A percentile compares a stretch with the other conserved stretches of the same genome.
Evolutionary conservation across 1,139 yeast species (phyloP).

Genomic region (Komagataea norvegica): DNA sequence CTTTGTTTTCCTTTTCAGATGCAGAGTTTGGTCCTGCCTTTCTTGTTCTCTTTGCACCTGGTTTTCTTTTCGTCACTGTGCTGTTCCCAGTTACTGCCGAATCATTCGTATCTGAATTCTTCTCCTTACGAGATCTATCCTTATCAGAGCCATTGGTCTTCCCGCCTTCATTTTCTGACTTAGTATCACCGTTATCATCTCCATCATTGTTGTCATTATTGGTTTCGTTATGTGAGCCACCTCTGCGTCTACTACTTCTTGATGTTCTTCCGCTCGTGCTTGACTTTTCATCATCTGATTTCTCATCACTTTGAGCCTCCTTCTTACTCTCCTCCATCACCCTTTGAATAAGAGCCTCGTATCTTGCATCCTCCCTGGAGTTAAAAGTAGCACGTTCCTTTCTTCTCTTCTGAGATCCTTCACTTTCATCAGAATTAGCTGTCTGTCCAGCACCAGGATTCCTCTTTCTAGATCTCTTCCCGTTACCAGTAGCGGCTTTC

Average conservation of each 20-base stretch:
- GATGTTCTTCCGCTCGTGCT: constrained; percentile 21
- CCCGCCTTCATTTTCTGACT: constrained; percentile 3
- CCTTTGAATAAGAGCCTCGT: constrained; percentile 34
- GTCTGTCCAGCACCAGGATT: constrained; percentile 14
- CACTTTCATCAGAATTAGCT: constrained; percentile 14
- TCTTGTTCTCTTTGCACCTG: constrained; percentile 12
- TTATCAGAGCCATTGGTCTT: constrained; percentile 1
- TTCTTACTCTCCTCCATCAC: constrained; percentile 34
- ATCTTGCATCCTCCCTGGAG: constrained; percentile 36
- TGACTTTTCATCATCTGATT: constrained; percentile 28
- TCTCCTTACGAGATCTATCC: constrained; percentile 6
- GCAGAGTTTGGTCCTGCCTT: constrained; percentile 9
- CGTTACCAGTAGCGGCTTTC: constrained; percentile 23
- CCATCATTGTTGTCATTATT: constrained; percentile 13
- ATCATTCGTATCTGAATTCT: constrained; percentile 19
- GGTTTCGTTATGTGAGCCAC: constrained; percentile 16
- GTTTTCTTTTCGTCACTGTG: constrained; percentile 13
- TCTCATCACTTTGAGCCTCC: constrained; percentile 24
- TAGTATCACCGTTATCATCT: constrained; percentile 5
- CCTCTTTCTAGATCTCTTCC: constrained; percentile 21
- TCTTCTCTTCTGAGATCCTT: constrained; percentile 11
- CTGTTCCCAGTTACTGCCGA: constrained; percentile 7
- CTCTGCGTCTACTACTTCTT: constrained; percentile 24
- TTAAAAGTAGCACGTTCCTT: constrained; percentile 31
- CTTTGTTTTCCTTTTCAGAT: constrained; percentile 2